Percentiles rank a stretch among this genome's conserved stretches.
Conservation (phyloP, 441 rosid species). For the Euphorbia corollata region DNA sequence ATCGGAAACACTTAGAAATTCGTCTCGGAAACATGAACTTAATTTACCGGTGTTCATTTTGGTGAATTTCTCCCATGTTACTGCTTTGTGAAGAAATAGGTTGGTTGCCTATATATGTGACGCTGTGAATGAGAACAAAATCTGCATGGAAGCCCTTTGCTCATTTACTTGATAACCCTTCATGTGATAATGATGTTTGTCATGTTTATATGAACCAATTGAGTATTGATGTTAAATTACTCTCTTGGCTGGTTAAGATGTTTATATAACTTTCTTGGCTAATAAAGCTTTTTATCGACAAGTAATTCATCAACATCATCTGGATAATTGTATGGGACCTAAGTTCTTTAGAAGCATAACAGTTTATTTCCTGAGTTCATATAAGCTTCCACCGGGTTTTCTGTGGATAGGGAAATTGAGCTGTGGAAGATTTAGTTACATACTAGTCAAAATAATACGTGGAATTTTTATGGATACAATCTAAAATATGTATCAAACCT, state of each 20-base stretch:
- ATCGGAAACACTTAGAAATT: too few relatives aligned
- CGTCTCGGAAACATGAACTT: too few relatives aligned
- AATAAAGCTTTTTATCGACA: background rate
- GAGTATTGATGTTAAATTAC: too few relatives aligned
- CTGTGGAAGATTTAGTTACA: background rate
- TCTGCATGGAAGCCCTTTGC: background rate
- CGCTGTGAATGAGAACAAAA: background rate
- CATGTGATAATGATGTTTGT: too few relatives aligned
- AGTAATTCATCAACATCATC: background rate
- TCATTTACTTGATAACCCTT: too few relatives aligned
- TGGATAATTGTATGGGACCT: constrained; percentile 2
- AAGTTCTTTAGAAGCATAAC: background rate
- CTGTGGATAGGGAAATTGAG: background rate
- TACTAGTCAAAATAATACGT: background rate
- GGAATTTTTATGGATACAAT: background rate
- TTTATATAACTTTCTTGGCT: background rate
- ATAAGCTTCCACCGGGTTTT: background rate
- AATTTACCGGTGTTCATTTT: too few relatives aligned
- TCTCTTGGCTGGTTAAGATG: too few relatives aligned
- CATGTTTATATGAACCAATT: too few relatives aligned
- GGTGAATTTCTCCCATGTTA: too few relatives aligned
- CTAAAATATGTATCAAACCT: background rate
- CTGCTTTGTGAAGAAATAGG: background rate
- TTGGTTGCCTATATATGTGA: background rate
- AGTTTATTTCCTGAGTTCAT: background rate